Conservation (phyloP, 2,329 filamentous ascomycete genomes). For the Neocucurbitaria cava region DNA sequence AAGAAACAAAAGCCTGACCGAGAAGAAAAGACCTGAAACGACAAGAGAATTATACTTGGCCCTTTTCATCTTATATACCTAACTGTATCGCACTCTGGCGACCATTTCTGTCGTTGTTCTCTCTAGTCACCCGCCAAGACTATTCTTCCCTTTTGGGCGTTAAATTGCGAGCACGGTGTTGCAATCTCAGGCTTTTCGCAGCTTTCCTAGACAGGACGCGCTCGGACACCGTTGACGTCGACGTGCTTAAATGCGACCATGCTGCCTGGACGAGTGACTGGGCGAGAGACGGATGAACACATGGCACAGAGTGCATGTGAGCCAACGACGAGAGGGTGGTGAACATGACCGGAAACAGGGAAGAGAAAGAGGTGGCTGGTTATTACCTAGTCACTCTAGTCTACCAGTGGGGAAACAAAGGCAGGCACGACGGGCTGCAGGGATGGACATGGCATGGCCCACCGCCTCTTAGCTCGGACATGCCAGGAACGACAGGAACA, state of each 20-base stretch:
- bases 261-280: neutral
- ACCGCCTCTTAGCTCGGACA: constrained; percentile 8
- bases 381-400: too few relatives aligned
- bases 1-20: neutral
- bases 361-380: constrained; percentile 18
- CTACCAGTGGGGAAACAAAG: neutral
- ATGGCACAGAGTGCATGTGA: constrained; percentile 11
- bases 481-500: constrained; percentile 16
- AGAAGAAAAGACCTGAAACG: neutral
- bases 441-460: constrained; percentile 4
- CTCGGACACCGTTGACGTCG: constrained; percentile 27
- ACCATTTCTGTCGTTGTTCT: constrained; percentile 6
- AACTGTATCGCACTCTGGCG: constrained; percentile 10
- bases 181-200: constrained; percentile 31
- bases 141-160: constrained; percentile 24
- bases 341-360: constrained; percentile 8
- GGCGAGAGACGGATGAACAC: constrained; percentile 11
- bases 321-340: constrained; percentile 9
- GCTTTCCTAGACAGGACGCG: constrained; percentile 10
- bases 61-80: constrained; percentile 6
- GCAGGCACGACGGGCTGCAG: constrained; percentile 17
- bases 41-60: neutral
- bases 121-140: constrained; percentile 26
- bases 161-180: constrained; percentile 28
- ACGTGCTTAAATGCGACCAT: neutral